Evolutionary conservation across 768 basidiomycete species (phyloP).

Genomic region (Tubosaeta sp.): DNA sequence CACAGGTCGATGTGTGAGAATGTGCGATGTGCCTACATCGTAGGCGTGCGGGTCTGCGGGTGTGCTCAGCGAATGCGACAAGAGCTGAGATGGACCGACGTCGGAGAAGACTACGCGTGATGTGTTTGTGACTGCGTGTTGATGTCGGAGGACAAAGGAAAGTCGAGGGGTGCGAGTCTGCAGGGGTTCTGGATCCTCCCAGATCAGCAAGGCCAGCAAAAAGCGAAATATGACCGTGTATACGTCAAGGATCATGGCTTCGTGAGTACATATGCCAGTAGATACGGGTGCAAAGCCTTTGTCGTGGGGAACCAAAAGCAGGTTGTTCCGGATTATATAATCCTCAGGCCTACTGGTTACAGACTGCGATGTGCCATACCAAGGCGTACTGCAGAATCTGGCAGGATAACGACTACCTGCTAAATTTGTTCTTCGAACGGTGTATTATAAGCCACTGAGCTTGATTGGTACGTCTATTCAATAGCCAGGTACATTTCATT

Average conservation of each 20-base stretch:
- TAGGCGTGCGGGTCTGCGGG: conserved; percentile 33
- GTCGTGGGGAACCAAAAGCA: background rate
- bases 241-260: conserved; percentile 19
- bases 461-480: no score
- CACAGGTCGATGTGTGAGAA: conserved; percentile 44
- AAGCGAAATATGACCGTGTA: conserved; percentile 41
- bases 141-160: conserved; percentile 62
- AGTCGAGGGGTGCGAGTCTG: conserved; percentile 37
- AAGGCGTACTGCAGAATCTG: background rate
- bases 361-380: background rate
- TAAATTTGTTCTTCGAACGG: background rate
- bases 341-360: background rate
- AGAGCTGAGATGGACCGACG: conserved; percentile 32
- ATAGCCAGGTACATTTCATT: background rate
- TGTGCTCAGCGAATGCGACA: conserved; percentile 22
- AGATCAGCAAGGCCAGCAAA: conserved; percentile 41
- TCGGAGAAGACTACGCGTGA: conserved; percentile 61
- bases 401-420: no score
- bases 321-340: conserved; percentile 8
- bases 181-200: conserved; percentile 17
- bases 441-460: no score
- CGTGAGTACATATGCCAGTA: background rate
- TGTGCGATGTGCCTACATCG: conserved; percentile 36
- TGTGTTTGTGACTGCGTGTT: conserved; percentile 51
- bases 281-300: background rate